A percentile compares a stretch with the other conserved stretches of the same genome.
These are phyloP conservation scores for Phalaenopsis equestris DNA, from an alignment of 106 monocot species.

Conservation along the genomic window DNA sequence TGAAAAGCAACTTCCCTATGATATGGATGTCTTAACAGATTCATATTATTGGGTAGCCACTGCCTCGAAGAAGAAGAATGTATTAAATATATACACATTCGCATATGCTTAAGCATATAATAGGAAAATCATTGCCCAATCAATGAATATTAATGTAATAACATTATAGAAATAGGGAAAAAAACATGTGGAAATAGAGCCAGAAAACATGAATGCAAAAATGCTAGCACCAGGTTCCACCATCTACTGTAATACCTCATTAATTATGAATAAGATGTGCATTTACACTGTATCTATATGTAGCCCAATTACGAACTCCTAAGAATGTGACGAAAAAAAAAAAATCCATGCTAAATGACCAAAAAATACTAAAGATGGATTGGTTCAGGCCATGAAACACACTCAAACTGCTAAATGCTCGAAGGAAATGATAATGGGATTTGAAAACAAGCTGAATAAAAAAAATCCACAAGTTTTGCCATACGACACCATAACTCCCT, in stretches of 20 bases:
- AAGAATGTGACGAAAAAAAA: not conserved
- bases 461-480: too few relatives aligned
- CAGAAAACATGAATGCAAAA: not conserved
- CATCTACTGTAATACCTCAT: not conserved
- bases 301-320: not conserved
- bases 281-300: not conserved
- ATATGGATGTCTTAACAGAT: slow-evolving; percentile 3
- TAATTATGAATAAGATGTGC: not conserved
- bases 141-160: not conserved
- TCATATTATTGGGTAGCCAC: slow-evolving; percentile 6
- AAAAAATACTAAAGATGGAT: not conserved
- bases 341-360: not conserved
- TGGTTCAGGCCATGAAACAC: not conserved
- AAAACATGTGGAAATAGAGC: not conserved
- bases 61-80: slow-evolving; percentile 13
- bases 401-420: too few relatives aligned
- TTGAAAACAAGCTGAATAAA: too few relatives aligned
- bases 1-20: slow-evolving; percentile 9
- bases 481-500: not conserved
- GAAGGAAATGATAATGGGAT: too few relatives aligned
- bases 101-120: not conserved
- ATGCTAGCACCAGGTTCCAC: not conserved
- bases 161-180: not conserved
- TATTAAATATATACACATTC: not conserved
- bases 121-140: not conserved